These are phyloP conservation scores for Ganoderma multipileum DNA, from an alignment of 1,284 basidiomycete genomes.

Conservation along the genomic window DNA sequence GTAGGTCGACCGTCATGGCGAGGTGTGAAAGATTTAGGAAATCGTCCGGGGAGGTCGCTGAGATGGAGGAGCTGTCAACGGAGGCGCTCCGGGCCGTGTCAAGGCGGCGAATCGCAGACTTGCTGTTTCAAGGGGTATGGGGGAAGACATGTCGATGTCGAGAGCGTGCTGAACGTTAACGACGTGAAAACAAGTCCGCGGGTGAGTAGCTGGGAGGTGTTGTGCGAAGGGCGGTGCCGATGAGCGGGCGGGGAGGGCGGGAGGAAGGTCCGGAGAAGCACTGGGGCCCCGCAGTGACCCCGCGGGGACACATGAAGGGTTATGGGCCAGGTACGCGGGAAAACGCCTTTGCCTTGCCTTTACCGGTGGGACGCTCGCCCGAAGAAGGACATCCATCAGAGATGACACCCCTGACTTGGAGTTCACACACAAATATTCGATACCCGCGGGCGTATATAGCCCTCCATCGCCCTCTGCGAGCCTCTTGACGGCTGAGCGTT, in stretches of 20 bases:
- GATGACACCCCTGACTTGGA: neutral
- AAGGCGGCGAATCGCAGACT: neutral
- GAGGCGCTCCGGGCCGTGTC: neutral
- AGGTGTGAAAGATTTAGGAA: neutral
- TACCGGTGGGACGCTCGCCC: neutral
- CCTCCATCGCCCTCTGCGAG: neutral
- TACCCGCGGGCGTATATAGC: constrained; percentile 1
- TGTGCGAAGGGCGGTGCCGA: neutral
- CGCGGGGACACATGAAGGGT: neutral
- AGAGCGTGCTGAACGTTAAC: neutral
- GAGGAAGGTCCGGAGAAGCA: neutral
- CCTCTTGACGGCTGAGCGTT: constrained; percentile 8
- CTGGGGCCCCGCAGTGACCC: constrained; percentile 1
- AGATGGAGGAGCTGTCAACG: neutral
- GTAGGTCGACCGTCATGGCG: neutral
- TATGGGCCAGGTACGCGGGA: constrained; percentile 2
- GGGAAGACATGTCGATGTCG: neutral
- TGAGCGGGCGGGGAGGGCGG: neutral
- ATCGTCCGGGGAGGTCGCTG: constrained; percentile 3
- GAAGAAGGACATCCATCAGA: constrained; percentile 2
- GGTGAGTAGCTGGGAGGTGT: neutral
- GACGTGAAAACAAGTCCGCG: neutral
- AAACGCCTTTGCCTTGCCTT: neutral
- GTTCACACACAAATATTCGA: neutral
- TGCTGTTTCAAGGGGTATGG: neutral